These are phyloP conservation scores for Zea mays DNA, from an alignment of 176 grass and related monocot species.

Conservation along the genomic window DNA sequence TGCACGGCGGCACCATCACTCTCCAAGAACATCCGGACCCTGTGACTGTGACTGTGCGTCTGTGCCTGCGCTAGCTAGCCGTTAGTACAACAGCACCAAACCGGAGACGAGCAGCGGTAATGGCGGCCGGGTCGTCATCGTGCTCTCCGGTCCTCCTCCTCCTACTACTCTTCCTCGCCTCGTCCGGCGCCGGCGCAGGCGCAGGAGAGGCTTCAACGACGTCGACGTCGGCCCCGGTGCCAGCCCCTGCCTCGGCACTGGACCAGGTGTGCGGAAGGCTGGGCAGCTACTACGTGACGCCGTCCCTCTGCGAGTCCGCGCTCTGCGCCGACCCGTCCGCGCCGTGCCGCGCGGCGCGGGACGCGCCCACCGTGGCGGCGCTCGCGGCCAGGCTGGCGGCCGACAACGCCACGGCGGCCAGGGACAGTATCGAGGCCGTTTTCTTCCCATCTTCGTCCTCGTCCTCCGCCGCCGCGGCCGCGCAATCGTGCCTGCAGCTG, in stretches of 20 bases:
- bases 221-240: not conserved
- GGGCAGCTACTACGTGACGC: slow-evolving; percentile 52
- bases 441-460: not conserved
- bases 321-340: slow-evolving; percentile 31
- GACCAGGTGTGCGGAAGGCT: slow-evolving; percentile 41
- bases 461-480: not conserved
- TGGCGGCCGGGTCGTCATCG: not conserved
- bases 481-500: slow-evolving; percentile 45
- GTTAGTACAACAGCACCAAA: not conserved
- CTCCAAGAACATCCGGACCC: not conserved
- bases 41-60: not conserved
- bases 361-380: slow-evolving; percentile 37
- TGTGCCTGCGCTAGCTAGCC: not conserved
- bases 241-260: slow-evolving; percentile 3
- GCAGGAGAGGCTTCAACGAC: not conserved
- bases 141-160: not conserved
- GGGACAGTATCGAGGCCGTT: slow-evolving; percentile 30
- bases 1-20: not conserved
- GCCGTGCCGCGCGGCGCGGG: slow-evolving; percentile 33
- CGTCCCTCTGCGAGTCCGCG: slow-evolving; percentile 25
- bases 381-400: slow-evolving; percentile 32
- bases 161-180: not conserved
- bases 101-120: not conserved
- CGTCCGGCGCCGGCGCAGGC: not conserved
- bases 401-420: slow-evolving; percentile 36